Evolutionary conservation across 2,329 filamentous ascomycete species (phyloP).

Genomic region (Xylaria sp.): DNA sequence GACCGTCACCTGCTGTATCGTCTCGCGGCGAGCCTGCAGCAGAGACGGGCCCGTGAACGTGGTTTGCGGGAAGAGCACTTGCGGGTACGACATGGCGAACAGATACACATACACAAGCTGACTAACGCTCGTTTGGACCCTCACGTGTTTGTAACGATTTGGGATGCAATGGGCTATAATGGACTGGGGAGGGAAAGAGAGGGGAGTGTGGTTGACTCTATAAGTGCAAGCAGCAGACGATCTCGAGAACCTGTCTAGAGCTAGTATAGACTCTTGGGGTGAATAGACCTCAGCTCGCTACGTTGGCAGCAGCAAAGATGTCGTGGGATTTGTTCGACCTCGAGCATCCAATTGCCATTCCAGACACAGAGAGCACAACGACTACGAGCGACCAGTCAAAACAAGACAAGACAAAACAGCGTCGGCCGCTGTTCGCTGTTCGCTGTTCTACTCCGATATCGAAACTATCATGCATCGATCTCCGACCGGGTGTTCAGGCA

Average conservation of each 20-base stretch:
- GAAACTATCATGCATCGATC: conserved; percentile 17
- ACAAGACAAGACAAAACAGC: not conserved
- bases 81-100: conserved; percentile 62
- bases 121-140: not conserved
- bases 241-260: not conserved
- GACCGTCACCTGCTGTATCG: conserved; percentile 54
- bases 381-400: not conserved
- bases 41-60: conserved; percentile 52
- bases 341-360: not conserved
- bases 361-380: not conserved
- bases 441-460: conserved; percentile 34
- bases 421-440: not conserved
- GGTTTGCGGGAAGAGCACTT: conserved; percentile 53
- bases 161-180: not conserved
- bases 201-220: not conserved
- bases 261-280: not conserved
- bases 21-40: conserved; percentile 51
- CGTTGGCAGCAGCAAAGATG: conserved; percentile 9
- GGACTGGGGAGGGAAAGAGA: not conserved
- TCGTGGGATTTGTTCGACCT: not conserved
- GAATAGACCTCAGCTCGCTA: conserved; percentile 3
- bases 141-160: not conserved
- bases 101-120: conserved; percentile 8
- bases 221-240: not conserved
- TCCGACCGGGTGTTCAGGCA: not conserved